Evolutionary conservation across 2,329 filamentous ascomycete genomes (phyloP), one percentile per base, ranked within the genome.

Genomic region (Neopestalotiopsis rosae): DNA sequence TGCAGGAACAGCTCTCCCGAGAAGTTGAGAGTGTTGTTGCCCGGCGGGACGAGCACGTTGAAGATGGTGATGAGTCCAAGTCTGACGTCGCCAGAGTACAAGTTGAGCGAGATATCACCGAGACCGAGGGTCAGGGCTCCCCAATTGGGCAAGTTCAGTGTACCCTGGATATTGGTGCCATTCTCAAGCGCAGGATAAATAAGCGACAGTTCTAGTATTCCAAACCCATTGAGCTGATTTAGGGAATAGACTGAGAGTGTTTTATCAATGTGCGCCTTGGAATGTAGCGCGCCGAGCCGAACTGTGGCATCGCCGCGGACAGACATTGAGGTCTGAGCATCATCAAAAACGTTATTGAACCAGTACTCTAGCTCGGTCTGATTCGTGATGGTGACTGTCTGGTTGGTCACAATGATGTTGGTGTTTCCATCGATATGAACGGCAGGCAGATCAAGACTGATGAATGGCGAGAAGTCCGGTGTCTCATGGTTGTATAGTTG

Each of bases 71-170:
- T 77, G 1, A 79, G 71, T 5, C 84, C 84, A 6, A 86, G 71
- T 9, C 74, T 75, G 10, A 82, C 68, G n/a, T 81, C 76, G 3
- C 81, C 82, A 0, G 79, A 80, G 66, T 80, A 73, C 20, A 86
- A 66, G 58, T 85, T 83, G 17, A 86, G 79, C 0, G 82, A 82
- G n/a, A 86, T 64, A 71, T 86, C 82, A 12, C 85, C 84, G 3
- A 85, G 76, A 0, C 79, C 81, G 5, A 86, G 80, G 1, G 79
- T 79, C 2, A 87, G 76, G 0, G 79, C 74, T 2, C 83, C 83
- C 42, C 77, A 75, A 71, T 87, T 87, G 1, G 85, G 85, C 17
- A 87, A 72, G 58, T 78, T 82, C 9, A 85, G 75, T 1, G 76
- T 75, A 1, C 84, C 84, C 32, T 76, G 77, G 67, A 86, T 73